A percentile compares a stretch with the other conserved stretches of the same genome.
Evolutionary conservation across 129 eudicot genomes (phyloP).

Genomic region (Ambrosia artemisiifolia): DNA sequence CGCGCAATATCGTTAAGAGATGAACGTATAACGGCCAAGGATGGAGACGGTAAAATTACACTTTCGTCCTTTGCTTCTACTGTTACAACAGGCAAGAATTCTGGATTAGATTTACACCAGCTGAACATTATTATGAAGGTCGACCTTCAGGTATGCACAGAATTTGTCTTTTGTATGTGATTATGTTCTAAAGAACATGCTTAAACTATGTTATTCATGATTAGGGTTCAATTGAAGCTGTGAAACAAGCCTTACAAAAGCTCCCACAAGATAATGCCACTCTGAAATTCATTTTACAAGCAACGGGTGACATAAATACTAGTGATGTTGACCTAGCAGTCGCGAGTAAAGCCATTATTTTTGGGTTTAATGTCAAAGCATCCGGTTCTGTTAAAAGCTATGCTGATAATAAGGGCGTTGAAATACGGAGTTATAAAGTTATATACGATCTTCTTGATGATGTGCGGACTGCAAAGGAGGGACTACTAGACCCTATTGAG

Average conservation of each 20-base stretch:
- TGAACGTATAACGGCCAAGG: slow-evolving; percentile 72
- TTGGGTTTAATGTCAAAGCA: slow-evolving; percentile 84
- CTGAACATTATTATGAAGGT: slow-evolving; percentile 79
- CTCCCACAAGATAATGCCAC: slow-evolving; percentile 92
- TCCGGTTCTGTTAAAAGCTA: slow-evolving; percentile 79
- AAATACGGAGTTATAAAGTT: slow-evolving; percentile 76
- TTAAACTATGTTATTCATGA: slow-evolving; percentile 17
- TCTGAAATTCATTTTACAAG: slow-evolving; percentile 83
- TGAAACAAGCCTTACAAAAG: slow-evolving; percentile 81
- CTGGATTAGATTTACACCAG: slow-evolving; percentile 86
- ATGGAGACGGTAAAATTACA: slow-evolving; percentile 83
- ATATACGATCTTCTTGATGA: slow-evolving; percentile 95
- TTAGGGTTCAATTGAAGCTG: slow-evolving; percentile 96
- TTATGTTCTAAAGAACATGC: slow-evolving; percentile 3
- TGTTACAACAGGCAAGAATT: slow-evolving; percentile 64
- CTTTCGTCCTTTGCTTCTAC: slow-evolving; percentile 91
- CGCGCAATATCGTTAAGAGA: slow-evolving; percentile 64
- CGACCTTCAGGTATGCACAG: slow-evolving; percentile 74
- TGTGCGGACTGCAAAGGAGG: slow-evolving; percentile 89
- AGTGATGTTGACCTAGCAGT: slow-evolving; percentile 95
- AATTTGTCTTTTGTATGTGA: background rate
- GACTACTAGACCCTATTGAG: slow-evolving; percentile 90
- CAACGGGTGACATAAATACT: slow-evolving; percentile 77
- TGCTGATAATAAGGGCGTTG: slow-evolving; percentile 76
- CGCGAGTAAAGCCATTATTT: slow-evolving; percentile 76